Evolutionary conservation across 495 filamentous ascomycete species (phyloP).

Genomic region (Hyaloscypha variabilis): DNA sequence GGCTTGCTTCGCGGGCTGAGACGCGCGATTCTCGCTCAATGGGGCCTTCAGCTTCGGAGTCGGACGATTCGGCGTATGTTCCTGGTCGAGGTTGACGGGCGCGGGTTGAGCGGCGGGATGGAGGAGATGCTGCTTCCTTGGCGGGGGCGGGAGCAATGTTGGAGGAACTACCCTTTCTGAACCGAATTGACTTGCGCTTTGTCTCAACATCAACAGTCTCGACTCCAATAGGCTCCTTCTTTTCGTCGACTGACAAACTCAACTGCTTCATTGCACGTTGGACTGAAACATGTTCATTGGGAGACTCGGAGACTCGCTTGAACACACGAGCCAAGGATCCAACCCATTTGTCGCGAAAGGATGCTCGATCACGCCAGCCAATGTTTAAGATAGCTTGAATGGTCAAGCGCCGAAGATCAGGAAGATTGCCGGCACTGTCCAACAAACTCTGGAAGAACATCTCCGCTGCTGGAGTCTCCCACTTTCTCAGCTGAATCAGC

Average conservation of each 20-base stretch:
- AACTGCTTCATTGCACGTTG: background rate
- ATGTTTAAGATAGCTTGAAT: constrained; percentile 73
- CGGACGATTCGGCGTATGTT: constrained; percentile 26
- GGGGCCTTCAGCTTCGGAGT: constrained; percentile 10
- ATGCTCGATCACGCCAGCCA: constrained; percentile 76
- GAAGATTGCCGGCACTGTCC: constrained; percentile 63
- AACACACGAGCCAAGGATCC: constrained; percentile 65
- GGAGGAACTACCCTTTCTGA: background rate
- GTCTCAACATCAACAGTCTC: background rate
- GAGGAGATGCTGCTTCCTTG: background rate
- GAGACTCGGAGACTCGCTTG: constrained; percentile 54
- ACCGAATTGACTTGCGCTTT: background rate
- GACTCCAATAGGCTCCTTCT: background rate
- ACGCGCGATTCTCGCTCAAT: background rate
- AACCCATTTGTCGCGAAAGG: constrained; percentile 74
- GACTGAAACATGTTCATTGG: constrained; percentile 31
- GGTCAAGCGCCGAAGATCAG: constrained; percentile 63
- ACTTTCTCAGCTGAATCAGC: constrained; percentile 73
- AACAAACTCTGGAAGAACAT: constrained; percentile 77
- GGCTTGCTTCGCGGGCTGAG: background rate
- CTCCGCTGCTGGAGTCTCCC: constrained; percentile 63
- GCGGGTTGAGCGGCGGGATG: constrained; percentile 24
- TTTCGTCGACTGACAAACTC: background rate
- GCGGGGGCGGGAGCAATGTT: background rate
- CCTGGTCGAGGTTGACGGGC: constrained; percentile 8